Conservation (phyloP, 176 grass and related monocot genomes). For the Oryza longistaminata region DNA sequence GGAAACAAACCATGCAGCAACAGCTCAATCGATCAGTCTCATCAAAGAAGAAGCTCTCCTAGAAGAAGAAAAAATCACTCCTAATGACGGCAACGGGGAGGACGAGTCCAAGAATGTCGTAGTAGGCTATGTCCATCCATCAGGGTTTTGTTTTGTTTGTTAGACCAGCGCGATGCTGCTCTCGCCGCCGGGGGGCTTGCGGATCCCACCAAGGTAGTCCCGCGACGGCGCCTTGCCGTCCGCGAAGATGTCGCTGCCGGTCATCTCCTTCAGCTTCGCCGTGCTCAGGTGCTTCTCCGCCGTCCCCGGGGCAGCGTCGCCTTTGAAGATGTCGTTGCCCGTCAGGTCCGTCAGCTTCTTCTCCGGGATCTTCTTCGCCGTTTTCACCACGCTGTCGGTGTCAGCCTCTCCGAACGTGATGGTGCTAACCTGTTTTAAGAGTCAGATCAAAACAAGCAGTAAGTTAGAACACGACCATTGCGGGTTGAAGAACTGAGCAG, state of each 20-base stretch:
- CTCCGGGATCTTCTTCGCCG: slow-evolving; percentile 75
- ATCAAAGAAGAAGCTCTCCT: slow-evolving; percentile 42
- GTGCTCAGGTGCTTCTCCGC: slow-evolving; percentile 74
- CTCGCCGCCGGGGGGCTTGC: slow-evolving; percentile 89
- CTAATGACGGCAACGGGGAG: slow-evolving; percentile 39
- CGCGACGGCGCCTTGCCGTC: slow-evolving; percentile 66
- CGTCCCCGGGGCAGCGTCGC: slow-evolving; percentile 30
- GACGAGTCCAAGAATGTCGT: slow-evolving; percentile 32
- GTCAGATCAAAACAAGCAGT: not conserved
- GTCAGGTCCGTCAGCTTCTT: slow-evolving; percentile 79
- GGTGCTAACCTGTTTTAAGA: slow-evolving; percentile 51
- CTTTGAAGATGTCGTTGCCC: slow-evolving; percentile 89
- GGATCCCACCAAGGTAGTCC: slow-evolving; percentile 82
- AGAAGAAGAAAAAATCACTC: slow-evolving; percentile 50
- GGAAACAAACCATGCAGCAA: slow-evolving; percentile 46
- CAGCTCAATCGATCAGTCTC: slow-evolving; percentile 58
- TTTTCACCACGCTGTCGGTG: slow-evolving; percentile 65
- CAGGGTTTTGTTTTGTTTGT: slow-evolving; percentile 23
- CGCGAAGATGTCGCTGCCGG: slow-evolving; percentile 81
- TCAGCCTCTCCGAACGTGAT: slow-evolving; percentile 70
- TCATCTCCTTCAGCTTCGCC: slow-evolving; percentile 94
- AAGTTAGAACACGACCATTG: not conserved
- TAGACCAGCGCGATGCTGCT: slow-evolving; percentile 96
- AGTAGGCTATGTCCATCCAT: slow-evolving; percentile 52
- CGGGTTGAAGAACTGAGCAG: not conserved